A percentile compares a stretch with the other conserved stretches of the same genome.
These are phyloP conservation scores for Fraxinus platypoda DNA, from an alignment of 305 asterid species.

Conservation along the genomic window DNA sequence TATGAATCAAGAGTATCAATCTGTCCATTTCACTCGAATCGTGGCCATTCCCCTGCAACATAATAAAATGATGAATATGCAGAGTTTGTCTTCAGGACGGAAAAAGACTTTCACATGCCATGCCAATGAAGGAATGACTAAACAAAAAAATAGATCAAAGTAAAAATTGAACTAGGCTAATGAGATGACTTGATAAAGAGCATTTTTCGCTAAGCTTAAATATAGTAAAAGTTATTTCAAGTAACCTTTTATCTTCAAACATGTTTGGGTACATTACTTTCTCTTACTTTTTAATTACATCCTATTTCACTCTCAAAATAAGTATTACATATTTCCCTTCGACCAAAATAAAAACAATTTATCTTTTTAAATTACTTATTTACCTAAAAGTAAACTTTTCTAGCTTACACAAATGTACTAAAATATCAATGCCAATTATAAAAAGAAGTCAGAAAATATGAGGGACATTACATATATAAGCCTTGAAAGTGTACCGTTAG, in stretches of 20 bases:
- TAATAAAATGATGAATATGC: conserved; percentile 6
- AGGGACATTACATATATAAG: not conserved
- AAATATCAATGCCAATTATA: not conserved
- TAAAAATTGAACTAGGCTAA: not conserved
- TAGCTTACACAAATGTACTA: not conserved
- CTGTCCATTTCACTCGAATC: conserved; percentile 59
- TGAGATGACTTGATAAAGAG: not conserved
- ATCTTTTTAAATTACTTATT: not conserved
- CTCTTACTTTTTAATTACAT: not conserved
- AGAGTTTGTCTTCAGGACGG: not conserved
- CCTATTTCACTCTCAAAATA: not conserved
- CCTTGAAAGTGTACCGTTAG: not conserved
- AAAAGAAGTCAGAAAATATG: not conserved
- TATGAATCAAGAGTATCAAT: conserved; percentile 67
- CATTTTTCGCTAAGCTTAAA: not conserved
- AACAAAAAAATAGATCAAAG: not conserved
- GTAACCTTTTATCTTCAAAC: not conserved
- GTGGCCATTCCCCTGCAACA: conserved; percentile 54
- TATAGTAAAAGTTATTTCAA: not conserved
- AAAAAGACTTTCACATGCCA: not conserved
- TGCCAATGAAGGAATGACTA: conserved; percentile 5
- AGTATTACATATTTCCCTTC: not conserved
- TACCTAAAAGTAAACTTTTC: not conserved
- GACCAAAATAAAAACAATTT: not conserved
- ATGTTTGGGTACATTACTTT: not conserved